A percentile compares a stretch with the other conserved stretches of the same genome.
Conservation (phyloP, 495 filamentous ascomycete genomes). For the Collariella sp. region DNA sequence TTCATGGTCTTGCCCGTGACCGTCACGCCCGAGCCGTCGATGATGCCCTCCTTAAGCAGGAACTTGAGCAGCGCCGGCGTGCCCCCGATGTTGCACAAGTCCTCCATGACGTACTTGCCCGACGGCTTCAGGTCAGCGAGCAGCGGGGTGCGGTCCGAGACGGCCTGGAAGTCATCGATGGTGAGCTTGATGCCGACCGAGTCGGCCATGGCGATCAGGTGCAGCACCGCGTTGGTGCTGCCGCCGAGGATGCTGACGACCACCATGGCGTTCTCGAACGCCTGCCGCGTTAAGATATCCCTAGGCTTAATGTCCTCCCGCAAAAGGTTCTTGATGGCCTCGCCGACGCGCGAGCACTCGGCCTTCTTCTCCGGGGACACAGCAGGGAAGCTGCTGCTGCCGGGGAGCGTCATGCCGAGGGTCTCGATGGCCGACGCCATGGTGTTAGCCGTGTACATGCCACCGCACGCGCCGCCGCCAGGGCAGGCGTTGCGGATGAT, state of each 20-base stretch:
- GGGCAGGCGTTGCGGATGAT: slow-evolving; percentile 94
- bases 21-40: slow-evolving; percentile 81
- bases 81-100: slow-evolving; percentile 82
- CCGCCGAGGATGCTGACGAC: slow-evolving; percentile 91
- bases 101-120: slow-evolving; percentile 93
- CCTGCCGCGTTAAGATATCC: slow-evolving; percentile 85
- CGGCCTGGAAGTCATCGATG: slow-evolving; percentile 94
- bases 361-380: slow-evolving; percentile 75
- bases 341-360: slow-evolving; percentile 78
- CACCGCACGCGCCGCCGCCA: slow-evolving; percentile 87
- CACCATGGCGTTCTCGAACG: slow-evolving; percentile 96
- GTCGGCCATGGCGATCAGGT: slow-evolving; percentile 94
- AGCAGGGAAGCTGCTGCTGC: slow-evolving; percentile 86
- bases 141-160: slow-evolving; percentile 86
- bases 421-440: slow-evolving; percentile 96
- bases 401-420: slow-evolving; percentile 91
- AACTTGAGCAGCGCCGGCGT: slow-evolving; percentile 87
- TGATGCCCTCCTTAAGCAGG: slow-evolving; percentile 80
- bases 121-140: slow-evolving; percentile 95
- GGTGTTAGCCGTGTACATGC: slow-evolving; percentile 99
- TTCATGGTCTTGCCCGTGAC: slow-evolving; percentile 91
- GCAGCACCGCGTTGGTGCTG: slow-evolving; percentile 93
- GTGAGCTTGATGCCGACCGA: slow-evolving; percentile 87
- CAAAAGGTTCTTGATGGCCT: slow-evolving; percentile 78
- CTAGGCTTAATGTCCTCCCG: slow-evolving; percentile 78